Percentiles rank a stretch among this genome's conserved stretches.
Conservation (phyloP, 768 basidiomycete genomes). For the Suillus cothurnatus region DNA sequence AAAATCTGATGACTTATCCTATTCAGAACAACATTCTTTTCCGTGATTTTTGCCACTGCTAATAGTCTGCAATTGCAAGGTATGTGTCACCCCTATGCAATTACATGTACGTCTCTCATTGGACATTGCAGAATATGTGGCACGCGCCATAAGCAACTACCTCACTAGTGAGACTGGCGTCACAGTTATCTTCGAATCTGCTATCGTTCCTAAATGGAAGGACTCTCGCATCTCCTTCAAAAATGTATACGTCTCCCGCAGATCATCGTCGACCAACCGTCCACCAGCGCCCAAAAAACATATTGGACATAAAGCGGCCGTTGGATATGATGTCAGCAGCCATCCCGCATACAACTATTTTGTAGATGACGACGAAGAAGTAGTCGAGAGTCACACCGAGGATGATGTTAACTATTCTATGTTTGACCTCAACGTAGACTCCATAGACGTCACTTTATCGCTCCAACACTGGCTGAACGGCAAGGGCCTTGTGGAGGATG, state of each 20-base stretch:
- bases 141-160: slow-evolving; percentile 87
- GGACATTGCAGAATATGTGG: slow-evolving; percentile 67
- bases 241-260: slow-evolving; percentile 91
- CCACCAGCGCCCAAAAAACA: slow-evolving; percentile 21
- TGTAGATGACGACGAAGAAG: slow-evolving; percentile 61
- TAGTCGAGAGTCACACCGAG: slow-evolving; percentile 33
- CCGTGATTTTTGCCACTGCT: slow-evolving; percentile 84
- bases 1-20: slow-evolving; percentile 9
- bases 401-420: slow-evolving; percentile 79
- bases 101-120: slow-evolving; percentile 1
- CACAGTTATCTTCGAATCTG: slow-evolving; percentile 94
- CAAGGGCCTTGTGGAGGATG: slow-evolving; percentile 89
- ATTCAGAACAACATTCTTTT: slow-evolving; percentile 89
- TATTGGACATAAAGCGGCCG: slow-evolving; percentile 56
- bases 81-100: slow-evolving; percentile 31
- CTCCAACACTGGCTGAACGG: slow-evolving; percentile 94
- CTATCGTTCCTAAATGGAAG: slow-evolving; percentile 97
- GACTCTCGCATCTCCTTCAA: slow-evolving; percentile 95
- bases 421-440: slow-evolving; percentile 93
- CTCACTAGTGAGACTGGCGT: slow-evolving; percentile 92
- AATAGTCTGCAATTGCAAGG: slow-evolving; percentile 89
- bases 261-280: slow-evolving; percentile 44
- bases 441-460: slow-evolving; percentile 93
- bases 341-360: slow-evolving; percentile 70
- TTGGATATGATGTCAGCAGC: slow-evolving; percentile 76